Conservation (phyloP, 768 basidiomycete genomes). For the Podaxis mareebaensis region DNA sequence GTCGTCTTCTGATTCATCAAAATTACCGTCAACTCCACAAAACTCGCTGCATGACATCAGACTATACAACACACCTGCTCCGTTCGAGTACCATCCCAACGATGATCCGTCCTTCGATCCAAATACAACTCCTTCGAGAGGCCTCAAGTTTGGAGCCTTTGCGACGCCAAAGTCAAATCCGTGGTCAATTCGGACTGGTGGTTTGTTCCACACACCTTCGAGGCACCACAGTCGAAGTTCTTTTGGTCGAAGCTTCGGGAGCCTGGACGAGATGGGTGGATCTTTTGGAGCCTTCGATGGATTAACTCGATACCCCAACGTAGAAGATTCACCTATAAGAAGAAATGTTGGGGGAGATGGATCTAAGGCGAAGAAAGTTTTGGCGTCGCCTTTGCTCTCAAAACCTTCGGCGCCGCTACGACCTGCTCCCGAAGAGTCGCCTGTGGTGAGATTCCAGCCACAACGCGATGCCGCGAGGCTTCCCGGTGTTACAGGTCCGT, state of each 20-base stretch:
- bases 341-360: neutral
- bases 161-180: slow-evolving; percentile 61
- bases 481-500: neutral
- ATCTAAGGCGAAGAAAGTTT: neutral
- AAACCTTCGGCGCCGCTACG: neutral
- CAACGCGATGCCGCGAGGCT: slow-evolving; percentile 5
- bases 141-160: slow-evolving; percentile 65
- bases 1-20: slow-evolving; percentile 53
- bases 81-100: slow-evolving; percentile 31
- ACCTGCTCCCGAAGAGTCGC: slow-evolving; percentile 17
- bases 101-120: slow-evolving; percentile 74
- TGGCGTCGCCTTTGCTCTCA: slow-evolving; percentile 4
- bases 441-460: slow-evolving; percentile 14
- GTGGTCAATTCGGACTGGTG: slow-evolving; percentile 45
- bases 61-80: slow-evolving; percentile 41
- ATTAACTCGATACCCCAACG: slow-evolving; percentile 3
- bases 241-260: slow-evolving; percentile 31
- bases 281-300: slow-evolving; percentile 18
- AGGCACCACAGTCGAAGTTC: slow-evolving; percentile 32
- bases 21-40: slow-evolving; percentile 56
- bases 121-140: slow-evolving; percentile 78
- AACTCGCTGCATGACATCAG: slow-evolving; percentile 36
- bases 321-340: slow-evolving; percentile 14
- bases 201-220: slow-evolving; percentile 56
- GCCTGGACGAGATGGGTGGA: slow-evolving; percentile 32